Conservation (phyloP, 345 rosid genomes). For the Diplotaxis tenuifolia region DNA sequence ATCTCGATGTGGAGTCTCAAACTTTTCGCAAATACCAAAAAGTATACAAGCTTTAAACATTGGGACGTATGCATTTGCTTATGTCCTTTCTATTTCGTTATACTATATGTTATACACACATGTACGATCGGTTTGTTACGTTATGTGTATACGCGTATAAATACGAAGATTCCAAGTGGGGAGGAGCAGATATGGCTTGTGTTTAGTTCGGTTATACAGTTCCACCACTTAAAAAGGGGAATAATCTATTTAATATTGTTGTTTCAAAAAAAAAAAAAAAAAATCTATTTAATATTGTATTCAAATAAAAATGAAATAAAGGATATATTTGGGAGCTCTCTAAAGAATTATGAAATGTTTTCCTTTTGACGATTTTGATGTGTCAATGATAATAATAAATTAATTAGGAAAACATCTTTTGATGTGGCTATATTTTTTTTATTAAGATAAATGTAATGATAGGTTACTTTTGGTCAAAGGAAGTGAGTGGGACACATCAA, state of each 20-base stretch:
- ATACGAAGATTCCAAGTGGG: constrained; percentile 17
- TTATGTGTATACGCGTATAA: constrained; percentile 6
- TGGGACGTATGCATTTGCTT: constrained; percentile 33
- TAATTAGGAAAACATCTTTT: constrained; percentile 29
- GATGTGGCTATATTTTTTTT: constrained; percentile 1
- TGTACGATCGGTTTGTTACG: not conserved
- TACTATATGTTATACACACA: not conserved
- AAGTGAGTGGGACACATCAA: constrained; percentile 24
- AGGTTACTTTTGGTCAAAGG: constrained; percentile 43
- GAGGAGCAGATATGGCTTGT: constrained; percentile 9
- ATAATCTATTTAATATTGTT: not conserved
- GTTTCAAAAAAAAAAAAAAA: not conserved
- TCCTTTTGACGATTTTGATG: constrained; percentile 14
- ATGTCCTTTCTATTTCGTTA: constrained; percentile 18
- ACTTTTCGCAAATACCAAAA: constrained; percentile 36
- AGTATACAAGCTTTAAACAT: constrained; percentile 14
- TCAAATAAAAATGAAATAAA: constrained; percentile 19
- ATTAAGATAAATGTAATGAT: constrained; percentile 26
- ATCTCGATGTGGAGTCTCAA: constrained; percentile 35
- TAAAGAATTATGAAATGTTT: constrained; percentile 5
- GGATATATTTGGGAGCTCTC: constrained; percentile 24
- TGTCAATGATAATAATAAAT: constrained; percentile 17
- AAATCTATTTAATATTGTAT: not conserved
- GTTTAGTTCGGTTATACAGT: constrained; percentile 8
- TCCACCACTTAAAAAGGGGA: constrained; percentile 23